Evolutionary conservation across 2,329 filamentous ascomycete genomes (phyloP), one percentile per base, ranked within the genome.

Genomic region (Leptographium galeiforme): DNA sequence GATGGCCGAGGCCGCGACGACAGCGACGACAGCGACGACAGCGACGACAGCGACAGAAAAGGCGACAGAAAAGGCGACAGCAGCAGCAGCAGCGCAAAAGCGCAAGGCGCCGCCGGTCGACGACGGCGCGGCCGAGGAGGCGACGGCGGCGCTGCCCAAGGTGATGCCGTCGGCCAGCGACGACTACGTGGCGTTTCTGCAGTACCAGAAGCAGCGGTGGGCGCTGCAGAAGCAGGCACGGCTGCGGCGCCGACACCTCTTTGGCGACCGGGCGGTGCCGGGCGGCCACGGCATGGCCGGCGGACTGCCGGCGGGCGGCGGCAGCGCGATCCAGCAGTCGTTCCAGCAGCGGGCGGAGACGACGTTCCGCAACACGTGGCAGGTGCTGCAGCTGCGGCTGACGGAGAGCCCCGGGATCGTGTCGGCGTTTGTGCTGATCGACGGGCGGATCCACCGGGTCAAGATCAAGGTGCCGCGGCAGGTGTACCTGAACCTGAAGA

Each of bases 171-270:
- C 78, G 30, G 86, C 93, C 19, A 87, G 82, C 0, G 82, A 93
- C 49, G 85, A 98, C 67, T 99, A 99, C 61, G 72, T 81, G 18
- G 88, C 81, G 0, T 98, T 95, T 73, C 67, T 99, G 52, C 78
- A 85, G 63, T 97, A 97, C 63, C 93, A 98, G 66, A 99, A 99
- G 69, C 82, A 90, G 70, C 98, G 98, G 68, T 99, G 93, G 93
- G 96, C 91, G 71, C 85, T 97, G 40, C 93, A 99, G 66, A 95
- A 89, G 63, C 86, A 95, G 65, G 89, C 91, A 38, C 82, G 93
- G 25, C 77, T 84, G 56, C 83, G 91, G 45, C 79, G 94, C 58
- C 81, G 91, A 49, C 93, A 98, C 65, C 74, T 98, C 1, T 98
- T 98, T 62, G 93, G 93, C 56, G 91, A 98, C 62, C 84, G 85